These are phyloP conservation scores for Podospora tetraspora DNA, from an alignment of 495 filamentous ascomycete species.

Conservation along the genomic window DNA sequence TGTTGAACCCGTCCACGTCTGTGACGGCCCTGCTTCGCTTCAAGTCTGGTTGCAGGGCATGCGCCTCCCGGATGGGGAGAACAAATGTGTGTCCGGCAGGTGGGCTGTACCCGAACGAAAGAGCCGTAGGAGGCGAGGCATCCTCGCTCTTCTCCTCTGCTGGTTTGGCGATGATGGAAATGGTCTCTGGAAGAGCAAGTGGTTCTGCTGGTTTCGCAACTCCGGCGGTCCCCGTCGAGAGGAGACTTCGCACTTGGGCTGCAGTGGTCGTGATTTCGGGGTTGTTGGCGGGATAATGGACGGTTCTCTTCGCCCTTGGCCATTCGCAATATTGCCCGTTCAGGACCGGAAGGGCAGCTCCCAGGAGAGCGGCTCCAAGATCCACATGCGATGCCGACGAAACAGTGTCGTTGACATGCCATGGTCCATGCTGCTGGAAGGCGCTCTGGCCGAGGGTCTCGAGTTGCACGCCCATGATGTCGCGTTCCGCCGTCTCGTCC, in stretches of 20 bases:
- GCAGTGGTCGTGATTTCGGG: neutral
- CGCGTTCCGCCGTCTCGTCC: neutral
- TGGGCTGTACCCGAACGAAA: neutral
- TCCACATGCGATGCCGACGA: conserved; percentile 13
- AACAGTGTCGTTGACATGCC: conserved; percentile 24
- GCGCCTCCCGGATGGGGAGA: conserved; percentile 16
- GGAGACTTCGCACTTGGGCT: neutral
- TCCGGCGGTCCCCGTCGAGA: neutral
- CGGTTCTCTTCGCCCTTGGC: conserved; percentile 12
- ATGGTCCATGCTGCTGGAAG: conserved; percentile 30
- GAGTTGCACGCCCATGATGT: conserved; percentile 27
- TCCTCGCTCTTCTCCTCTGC: neutral
- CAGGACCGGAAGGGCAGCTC: conserved; percentile 17
- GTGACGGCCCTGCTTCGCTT: conserved; percentile 56
- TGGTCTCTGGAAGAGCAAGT: neutral
- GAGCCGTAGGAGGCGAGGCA: neutral
- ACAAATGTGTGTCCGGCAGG: conserved; percentile 11
- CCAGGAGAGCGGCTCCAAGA: conserved; percentile 21
- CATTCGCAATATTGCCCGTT: conserved; percentile 17
- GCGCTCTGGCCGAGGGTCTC: conserved; percentile 24
- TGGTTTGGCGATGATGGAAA: neutral
- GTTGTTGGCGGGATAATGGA: neutral
- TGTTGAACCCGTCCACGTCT: conserved; percentile 58
- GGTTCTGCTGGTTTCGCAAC: neutral
- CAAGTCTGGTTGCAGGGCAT: conserved; percentile 4